phyloP scores from a whole-genome alignment of 1,139 yeast species.

The Nakaseomyces delphensis region DNA sequence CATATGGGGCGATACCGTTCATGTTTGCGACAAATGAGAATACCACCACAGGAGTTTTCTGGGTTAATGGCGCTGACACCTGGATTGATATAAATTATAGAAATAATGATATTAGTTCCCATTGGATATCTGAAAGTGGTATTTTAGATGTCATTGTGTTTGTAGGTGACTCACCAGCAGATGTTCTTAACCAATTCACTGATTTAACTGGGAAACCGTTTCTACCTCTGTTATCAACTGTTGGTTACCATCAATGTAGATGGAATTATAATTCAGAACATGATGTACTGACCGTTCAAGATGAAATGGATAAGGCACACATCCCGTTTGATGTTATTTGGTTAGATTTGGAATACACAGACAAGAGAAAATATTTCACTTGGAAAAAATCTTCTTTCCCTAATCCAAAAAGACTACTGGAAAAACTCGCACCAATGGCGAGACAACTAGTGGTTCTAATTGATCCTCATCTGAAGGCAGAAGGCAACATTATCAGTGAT shows the following conservation, averaged over 20 bases:
- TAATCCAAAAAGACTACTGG: constrained; percentile 59
- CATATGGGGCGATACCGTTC: constrained; percentile 93
- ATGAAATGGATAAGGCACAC: constrained; percentile 58
- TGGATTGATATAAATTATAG: constrained; percentile 59
- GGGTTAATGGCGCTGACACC: constrained; percentile 93
- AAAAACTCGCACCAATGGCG: constrained; percentile 57
- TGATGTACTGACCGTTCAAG: constrained; percentile 66
- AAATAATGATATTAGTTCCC: constrained; percentile 39
- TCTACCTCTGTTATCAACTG: constrained; percentile 71
- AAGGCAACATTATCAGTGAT: constrained; percentile 57
- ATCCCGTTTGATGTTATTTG: constrained; percentile 91
- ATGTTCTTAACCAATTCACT: constrained; percentile 57
- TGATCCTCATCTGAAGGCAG: constrained; percentile 77
- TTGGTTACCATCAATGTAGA: constrained; percentile 93
- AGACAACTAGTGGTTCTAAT: constrained; percentile 76
- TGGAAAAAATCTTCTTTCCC: constrained; percentile 78
- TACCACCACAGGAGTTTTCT: constrained; percentile 66
- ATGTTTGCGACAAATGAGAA: constrained; percentile 59
- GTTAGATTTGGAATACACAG: constrained; percentile 92
- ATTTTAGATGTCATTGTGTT: constrained; percentile 66
- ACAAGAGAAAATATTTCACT: constrained; percentile 76
- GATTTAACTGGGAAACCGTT: constrained; percentile 63
- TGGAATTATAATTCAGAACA: constrained; percentile 91
- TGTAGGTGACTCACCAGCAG: constrained; percentile 50
- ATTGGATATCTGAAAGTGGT: constrained; percentile 94